These are phyloP conservation scores for Rhododendron simsii DNA, from an alignment of 148 eudicot species.

Conservation along the genomic window DNA sequence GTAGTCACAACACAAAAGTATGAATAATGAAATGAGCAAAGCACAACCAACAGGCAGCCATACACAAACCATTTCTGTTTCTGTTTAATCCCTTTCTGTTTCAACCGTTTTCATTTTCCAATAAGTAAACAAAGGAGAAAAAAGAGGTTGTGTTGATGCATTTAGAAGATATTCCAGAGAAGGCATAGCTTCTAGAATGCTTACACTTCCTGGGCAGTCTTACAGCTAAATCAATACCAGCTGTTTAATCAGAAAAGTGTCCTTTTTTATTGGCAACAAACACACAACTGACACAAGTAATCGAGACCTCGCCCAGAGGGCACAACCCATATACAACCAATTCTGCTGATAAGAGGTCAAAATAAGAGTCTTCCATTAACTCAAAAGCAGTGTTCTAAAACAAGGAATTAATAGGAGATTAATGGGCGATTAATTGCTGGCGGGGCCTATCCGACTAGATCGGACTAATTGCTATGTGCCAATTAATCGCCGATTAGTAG, in stretches of 20 bases:
- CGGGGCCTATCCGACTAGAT: too few species aligned
- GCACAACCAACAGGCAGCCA: background rate
- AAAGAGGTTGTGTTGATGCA: background rate
- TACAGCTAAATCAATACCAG: constrained; percentile 1
- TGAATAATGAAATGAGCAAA: background rate
- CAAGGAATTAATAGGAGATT: too few species aligned
- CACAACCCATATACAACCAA: background rate
- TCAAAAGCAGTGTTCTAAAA: too few species aligned
- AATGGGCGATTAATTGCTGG: too few species aligned
- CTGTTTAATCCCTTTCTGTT: background rate
- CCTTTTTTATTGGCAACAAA: background rate
- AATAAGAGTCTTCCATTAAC: background rate
- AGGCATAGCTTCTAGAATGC: background rate
- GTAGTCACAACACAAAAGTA: background rate
- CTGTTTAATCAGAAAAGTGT: background rate
- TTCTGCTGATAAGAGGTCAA: background rate
- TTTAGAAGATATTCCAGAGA: constrained; percentile 3
- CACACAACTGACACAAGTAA: background rate
- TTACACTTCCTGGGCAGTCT: background rate
- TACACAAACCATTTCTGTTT: background rate
- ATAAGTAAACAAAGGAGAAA: background rate
- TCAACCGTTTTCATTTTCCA: background rate
- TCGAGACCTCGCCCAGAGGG: background rate
- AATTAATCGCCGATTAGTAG: too few species aligned
- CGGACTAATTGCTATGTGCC: too few species aligned